Evolutionary conservation across 2,329 filamentous ascomycete species (phyloP).

Genomic region (Xylariaceae sp.): DNA sequence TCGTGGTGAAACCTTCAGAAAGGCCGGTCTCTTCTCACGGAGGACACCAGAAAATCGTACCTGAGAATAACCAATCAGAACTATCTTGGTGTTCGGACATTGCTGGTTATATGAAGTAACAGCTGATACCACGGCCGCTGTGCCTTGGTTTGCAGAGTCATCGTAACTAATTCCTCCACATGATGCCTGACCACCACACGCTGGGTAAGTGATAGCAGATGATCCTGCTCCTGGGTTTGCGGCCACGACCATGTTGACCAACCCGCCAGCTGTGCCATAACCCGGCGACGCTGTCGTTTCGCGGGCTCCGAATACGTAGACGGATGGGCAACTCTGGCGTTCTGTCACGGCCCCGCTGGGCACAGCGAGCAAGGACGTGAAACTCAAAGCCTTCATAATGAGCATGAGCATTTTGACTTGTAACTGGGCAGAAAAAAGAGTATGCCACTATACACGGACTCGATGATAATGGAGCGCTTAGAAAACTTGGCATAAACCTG

Average conservation of each 20-base stretch:
- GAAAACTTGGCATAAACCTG: too few species aligned
- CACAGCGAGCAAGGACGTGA: constrained; percentile 10
- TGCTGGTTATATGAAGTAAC: constrained; percentile 53
- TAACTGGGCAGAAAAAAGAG: too few species aligned
- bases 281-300: constrained; percentile 17
- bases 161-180: constrained; percentile 57
- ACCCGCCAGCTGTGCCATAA: constrained; percentile 15
- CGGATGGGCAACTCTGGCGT: constrained; percentile 14
- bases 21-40: too few species aligned
- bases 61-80: constrained; percentile 63
- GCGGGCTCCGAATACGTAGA: constrained; percentile 21
- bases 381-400: constrained; percentile 11
- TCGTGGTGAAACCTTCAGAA: not conserved
- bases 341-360: constrained; percentile 7
- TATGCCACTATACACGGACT: too few species aligned
- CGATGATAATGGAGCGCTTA: too few species aligned
- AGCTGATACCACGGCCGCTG: constrained; percentile 51
- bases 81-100: constrained; percentile 57
- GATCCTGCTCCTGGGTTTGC: constrained; percentile 37
- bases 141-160: constrained; percentile 53
- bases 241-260: constrained; percentile 27
- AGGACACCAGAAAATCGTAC: constrained; percentile 1
- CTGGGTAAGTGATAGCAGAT: constrained; percentile 51
- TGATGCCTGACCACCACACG: constrained; percentile 54
- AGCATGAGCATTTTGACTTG: not conserved